phyloP scores from a whole-genome alignment of 495 filamentous ascomycete species.

The Hypoxylon lenormandii region DNA sequence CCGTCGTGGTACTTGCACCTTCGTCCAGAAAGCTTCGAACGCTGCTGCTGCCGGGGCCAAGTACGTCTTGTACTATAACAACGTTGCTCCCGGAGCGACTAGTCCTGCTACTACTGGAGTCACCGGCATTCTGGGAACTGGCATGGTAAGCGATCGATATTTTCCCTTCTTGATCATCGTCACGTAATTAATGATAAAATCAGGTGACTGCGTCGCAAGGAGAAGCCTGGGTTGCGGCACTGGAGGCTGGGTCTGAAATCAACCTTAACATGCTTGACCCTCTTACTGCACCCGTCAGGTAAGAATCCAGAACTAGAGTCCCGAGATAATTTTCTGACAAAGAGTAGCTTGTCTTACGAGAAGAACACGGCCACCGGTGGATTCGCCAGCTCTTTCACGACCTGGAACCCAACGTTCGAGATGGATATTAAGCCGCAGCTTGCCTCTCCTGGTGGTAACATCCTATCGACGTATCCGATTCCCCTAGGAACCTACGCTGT shows the following conservation, averaged over 20 bases:
- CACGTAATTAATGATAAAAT: conserved; percentile 28
- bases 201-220: conserved; percentile 59
- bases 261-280: conserved; percentile 59
- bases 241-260: conserved; percentile 56
- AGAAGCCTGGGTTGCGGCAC: conserved; percentile 55
- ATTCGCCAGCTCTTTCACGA: conserved; percentile 63
- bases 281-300: conserved; percentile 53
- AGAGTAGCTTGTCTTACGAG: conserved; percentile 36
- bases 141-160: conserved; percentile 52
- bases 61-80: conserved; percentile 69
- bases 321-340: conserved; percentile 30
- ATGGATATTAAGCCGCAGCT: conserved; percentile 67
- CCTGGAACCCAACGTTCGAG: conserved; percentile 69
- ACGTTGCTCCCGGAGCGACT: conserved; percentile 51
- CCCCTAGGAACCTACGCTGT: conserved; percentile 65
- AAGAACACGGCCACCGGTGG: conserved; percentile 58
- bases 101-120: conserved; percentile 48
- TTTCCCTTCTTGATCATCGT: not conserved
- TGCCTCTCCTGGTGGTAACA: conserved; percentile 66
- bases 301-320: conserved; percentile 22
- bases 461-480: conserved; percentile 68
- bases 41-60: conserved; percentile 65
- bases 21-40: conserved; percentile 62
- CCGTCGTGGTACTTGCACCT: conserved; percentile 65
- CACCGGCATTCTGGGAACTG: conserved; percentile 50